Base-by-base conservation (phyloP, 257 asterid species). In the Apocynum venetum region DNA sequence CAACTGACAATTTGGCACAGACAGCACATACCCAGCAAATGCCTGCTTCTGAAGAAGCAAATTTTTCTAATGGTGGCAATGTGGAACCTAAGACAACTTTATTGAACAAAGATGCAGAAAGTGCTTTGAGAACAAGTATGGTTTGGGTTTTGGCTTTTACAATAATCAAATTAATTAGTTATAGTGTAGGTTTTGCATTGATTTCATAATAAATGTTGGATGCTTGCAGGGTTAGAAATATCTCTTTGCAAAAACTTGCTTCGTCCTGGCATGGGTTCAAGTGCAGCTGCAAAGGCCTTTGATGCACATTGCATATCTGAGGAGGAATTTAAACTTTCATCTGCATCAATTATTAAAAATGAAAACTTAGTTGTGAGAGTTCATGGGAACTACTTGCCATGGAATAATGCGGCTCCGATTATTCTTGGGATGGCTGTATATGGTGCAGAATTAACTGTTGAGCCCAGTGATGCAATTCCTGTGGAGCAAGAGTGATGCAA, bases 241-340 rank as follows among this genome's bases (percentile, higher is more conserved):
- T 93, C 99, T 71, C 89, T 95, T 25, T 95, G 99, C 68, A 84
- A 91, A 65, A 86, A 88, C 83, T 71, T 86, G 82, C 97, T 95
- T 79, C 91, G 83, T 73, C 75, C 94, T 72, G 96, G 97, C 69
- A 95, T 95, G 97, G 97, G 98, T 70, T 82, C 56, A n/a, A 38
- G 57, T 71, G 96, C 92, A 61, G 98, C 99, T 79, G 83, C 87
- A 85, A 95, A 89, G 60, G 88, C 82, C 82, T 96, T 93, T 73
- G 81, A 88, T 12, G 79, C 87, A 10, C 88, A 87, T 87, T 86
- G 86, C 20, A 7, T 95, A 81, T 82, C 97, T 44, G 71, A 84
- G 73, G 97, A 90, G 80, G 96, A 90, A 74, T 91, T 87, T 73
- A 90, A 87, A 75, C 82, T 82, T 40, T 89, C 96, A 53, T 87